phyloP scores from a whole-genome alignment of 371 early-diverging fungal genomes.

The Mortierella sp. region DNA sequence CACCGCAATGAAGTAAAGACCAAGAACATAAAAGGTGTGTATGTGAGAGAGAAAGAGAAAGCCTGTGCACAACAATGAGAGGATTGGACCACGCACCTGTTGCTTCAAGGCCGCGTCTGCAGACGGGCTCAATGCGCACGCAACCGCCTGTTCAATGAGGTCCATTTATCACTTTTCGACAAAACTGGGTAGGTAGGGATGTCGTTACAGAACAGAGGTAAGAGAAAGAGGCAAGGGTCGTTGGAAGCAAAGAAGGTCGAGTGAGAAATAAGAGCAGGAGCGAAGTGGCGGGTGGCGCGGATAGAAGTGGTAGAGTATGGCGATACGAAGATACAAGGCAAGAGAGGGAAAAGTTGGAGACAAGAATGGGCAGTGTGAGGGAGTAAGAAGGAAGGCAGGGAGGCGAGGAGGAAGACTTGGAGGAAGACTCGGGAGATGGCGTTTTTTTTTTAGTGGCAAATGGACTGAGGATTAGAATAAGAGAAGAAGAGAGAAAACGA shows the following conservation, averaged over 20 bases:
- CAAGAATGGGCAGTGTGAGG: not conserved
- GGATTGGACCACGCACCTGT: constrained; percentile 67
- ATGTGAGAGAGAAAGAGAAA: constrained; percentile 12
- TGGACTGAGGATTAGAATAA: too few relatives aligned
- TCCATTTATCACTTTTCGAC: constrained; percentile 63
- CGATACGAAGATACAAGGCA: too few relatives aligned
- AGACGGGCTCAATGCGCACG: constrained; percentile 80
- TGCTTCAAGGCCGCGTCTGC: constrained; percentile 75
- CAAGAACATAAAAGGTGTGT: constrained; percentile 11
- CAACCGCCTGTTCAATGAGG: constrained; percentile 87
- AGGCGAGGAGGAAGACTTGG: not conserved
- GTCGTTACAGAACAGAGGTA: too few relatives aligned
- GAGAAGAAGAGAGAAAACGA: too few relatives aligned
- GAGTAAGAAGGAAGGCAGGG: not conserved
- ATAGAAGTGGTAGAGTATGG: too few relatives aligned
- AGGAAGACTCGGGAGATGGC: too few relatives aligned
- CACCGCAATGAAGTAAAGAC: constrained; percentile 10
- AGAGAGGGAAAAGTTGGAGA: too few relatives aligned
- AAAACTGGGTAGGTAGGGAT: not conserved
- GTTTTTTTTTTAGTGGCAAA: too few relatives aligned
- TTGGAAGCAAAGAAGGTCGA: too few relatives aligned
- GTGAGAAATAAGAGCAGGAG: too few relatives aligned
- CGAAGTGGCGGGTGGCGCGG: too few relatives aligned
- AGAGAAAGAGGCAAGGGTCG: too few relatives aligned
- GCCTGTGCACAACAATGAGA: not conserved